Conservation (phyloP, 2,329 filamentous ascomycete species). For the Aspergillus amoenus region DNA sequence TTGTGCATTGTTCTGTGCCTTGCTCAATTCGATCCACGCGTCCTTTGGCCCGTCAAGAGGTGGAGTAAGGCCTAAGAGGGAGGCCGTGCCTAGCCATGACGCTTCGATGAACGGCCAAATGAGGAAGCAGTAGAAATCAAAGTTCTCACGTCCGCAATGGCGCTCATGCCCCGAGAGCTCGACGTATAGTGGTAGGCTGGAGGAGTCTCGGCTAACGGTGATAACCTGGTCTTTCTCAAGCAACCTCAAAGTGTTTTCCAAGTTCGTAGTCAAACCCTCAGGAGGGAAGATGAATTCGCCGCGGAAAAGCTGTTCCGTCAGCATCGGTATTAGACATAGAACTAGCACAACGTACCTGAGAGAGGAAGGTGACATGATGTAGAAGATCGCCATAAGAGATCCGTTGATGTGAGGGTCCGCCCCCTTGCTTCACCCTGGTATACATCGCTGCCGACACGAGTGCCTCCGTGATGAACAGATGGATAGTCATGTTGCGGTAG, state of each 20-base stretch:
- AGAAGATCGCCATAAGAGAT: conserved; percentile 72
- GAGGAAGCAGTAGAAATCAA: conserved; percentile 97
- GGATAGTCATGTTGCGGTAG: conserved; percentile 99
- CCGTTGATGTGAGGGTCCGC: conserved; percentile 76
- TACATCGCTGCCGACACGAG: conserved; percentile 90
- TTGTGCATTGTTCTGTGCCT: conserved; percentile 79
- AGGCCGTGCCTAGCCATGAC: conserved; percentile 86
- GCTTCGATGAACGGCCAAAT: conserved; percentile 99
- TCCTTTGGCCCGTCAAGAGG: conserved; percentile 61
- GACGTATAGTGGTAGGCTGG: conserved; percentile 60
- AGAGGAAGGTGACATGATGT: conserved; percentile 83
- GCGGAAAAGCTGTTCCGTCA: conserved; percentile 68
- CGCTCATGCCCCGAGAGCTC: conserved; percentile 77
- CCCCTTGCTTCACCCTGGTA: conserved; percentile 83
- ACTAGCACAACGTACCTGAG: conserved; percentile 49
- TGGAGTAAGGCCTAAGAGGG: conserved; percentile 80
- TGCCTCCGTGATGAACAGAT: conserved; percentile 92
- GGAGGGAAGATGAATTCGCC: conserved; percentile 96
- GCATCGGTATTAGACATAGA: neutral
- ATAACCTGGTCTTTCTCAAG: conserved; percentile 80
- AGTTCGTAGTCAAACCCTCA: conserved; percentile 75
- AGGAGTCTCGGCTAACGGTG: conserved; percentile 58
- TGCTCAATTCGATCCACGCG: conserved; percentile 74
- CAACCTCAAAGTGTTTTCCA: conserved; percentile 74
- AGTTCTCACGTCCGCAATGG: conserved; percentile 81